Evolutionary conservation across 2,329 filamentous ascomycete species (phyloP).

Genomic region (Sphaerulina populicola): DNA sequence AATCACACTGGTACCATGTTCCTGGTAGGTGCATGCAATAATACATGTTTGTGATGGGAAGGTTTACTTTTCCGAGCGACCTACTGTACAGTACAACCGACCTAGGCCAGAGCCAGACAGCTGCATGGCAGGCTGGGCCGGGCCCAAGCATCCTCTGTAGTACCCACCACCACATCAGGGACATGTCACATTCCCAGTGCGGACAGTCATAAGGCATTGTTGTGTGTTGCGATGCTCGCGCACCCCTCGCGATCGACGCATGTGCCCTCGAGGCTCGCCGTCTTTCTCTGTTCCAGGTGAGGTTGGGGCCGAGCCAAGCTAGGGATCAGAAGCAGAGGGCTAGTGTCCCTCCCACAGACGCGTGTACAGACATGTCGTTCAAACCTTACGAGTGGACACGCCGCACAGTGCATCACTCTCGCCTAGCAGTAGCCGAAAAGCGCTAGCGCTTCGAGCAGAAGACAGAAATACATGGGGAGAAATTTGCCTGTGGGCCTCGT

Average conservation of each 20-base stretch:
- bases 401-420: conserved; percentile 11
- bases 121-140: too few species aligned
- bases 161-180: conserved; percentile 3
- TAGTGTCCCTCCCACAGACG: not conserved
- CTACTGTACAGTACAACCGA: too few species aligned
- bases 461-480: conserved; percentile 8
- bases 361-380: conserved; percentile 4
- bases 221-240: conserved; percentile 6
- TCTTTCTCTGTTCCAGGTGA: not conserved
- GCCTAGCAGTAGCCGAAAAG: conserved; percentile 13
- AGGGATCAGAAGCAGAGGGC: not conserved
- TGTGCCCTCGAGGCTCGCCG: conserved; percentile 2
- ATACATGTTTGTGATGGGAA: too few species aligned
- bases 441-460: conserved; percentile 7
- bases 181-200: conserved; percentile 1
- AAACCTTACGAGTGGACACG: conserved; percentile 6
- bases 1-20: too few species aligned
- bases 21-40: too few species aligned
- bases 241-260: conserved; percentile 8
- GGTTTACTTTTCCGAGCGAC: too few species aligned
- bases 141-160: not conserved
- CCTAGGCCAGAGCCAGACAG: too few species aligned
- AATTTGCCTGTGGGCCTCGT: conserved; percentile 12
- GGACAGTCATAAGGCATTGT: not conserved
- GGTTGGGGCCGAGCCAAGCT: conserved; percentile 9